phyloP scores from a whole-genome alignment of 2,329 filamentous ascomycete genomes.

The Botrytis deweyae region DNA sequence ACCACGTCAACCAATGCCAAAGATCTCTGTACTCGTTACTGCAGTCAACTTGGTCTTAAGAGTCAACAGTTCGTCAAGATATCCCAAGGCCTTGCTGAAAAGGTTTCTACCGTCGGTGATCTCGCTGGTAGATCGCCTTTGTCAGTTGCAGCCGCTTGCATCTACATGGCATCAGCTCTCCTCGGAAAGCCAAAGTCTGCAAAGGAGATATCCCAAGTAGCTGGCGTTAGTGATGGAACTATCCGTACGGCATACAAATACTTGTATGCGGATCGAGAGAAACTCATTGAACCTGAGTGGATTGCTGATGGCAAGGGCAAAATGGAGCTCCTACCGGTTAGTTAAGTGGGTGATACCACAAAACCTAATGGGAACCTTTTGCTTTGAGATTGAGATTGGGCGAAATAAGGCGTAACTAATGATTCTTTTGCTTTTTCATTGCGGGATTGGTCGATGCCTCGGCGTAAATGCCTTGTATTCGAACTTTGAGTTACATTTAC shows the following conservation, averaged over 20 bases:
- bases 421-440: slow-evolving; percentile 24
- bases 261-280: slow-evolving; percentile 71
- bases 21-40: slow-evolving; percentile 86
- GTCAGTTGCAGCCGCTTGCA: slow-evolving; percentile 90
- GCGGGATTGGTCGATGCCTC: slow-evolving; percentile 24
- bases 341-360: slow-evolving; percentile 38
- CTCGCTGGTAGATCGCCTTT: slow-evolving; percentile 87
- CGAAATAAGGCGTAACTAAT: slow-evolving; percentile 8
- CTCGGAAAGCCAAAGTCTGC: slow-evolving; percentile 75
- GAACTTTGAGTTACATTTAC: slow-evolving; percentile 27
- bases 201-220: slow-evolving; percentile 82
- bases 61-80: slow-evolving; percentile 75
- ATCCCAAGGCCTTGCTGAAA: slow-evolving; percentile 73
- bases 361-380: slow-evolving; percentile 7
- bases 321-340: slow-evolving; percentile 65
- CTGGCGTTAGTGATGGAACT: slow-evolving; percentile 92
- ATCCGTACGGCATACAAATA: slow-evolving; percentile 95
- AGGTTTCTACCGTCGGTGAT: slow-evolving; percentile 73
- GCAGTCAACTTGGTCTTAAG: slow-evolving; percentile 74
- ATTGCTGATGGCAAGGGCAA: slow-evolving; percentile 69
- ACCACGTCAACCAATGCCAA: slow-evolving; percentile 76
- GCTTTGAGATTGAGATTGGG: slow-evolving; percentile 11
- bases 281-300: slow-evolving; percentile 74
- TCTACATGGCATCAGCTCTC: slow-evolving; percentile 91
- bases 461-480: slow-evolving; percentile 21